Base-by-base conservation (phyloP, 164 flowering plant genomes). In the Warburgia ugandensis region DNA sequence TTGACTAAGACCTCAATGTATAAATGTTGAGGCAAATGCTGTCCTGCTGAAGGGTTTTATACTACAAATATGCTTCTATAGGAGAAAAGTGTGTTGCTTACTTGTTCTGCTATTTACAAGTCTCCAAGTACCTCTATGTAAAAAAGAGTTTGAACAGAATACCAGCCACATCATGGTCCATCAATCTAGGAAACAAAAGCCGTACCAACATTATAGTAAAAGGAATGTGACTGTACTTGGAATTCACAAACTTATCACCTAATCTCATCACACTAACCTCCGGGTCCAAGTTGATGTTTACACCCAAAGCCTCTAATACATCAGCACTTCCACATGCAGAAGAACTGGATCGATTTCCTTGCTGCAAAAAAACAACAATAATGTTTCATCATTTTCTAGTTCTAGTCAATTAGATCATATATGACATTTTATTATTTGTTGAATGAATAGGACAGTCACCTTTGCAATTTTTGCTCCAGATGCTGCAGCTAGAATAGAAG, bases 261-360 rank as follows among this genome's bases (percentile, higher is more conserved):
- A 31, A 52, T 14, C n/a, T 22, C 26, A 22, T 47, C 16, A 37
- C 42, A 71, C 84, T 60, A 39, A 88, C 98, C 95, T 86, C 77
- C 19, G 96, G 84, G 8, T 65, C 97, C 76, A 86, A 63, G 59
- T 81, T 82, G 66, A 86, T 77, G 23, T 44, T 61, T 23, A 88
- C 77, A 5, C 97, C 97, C 56, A 92, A 55, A 29, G 70, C 83
- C 62, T 92, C 95, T 45, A 92, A 70, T 9, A 88, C 95, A 69
- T 88, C 99, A 11, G 95, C 99, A 68, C 97, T 92, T 59, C 97
- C 99, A 69, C 99, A 92, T 0, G 95, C 91, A 38, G 97, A 88
- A 53, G 99, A 92, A 61, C 96, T 88, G 1, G 95, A 86, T 6
- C 97, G 76, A 64, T 71, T 88, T 50, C 97, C 98, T 86, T 88